These are phyloP conservation scores for Pestalotiopsis sp. DNA, from an alignment of 2,329 filamentous ascomycete species.

Conservation along the genomic window DNA sequence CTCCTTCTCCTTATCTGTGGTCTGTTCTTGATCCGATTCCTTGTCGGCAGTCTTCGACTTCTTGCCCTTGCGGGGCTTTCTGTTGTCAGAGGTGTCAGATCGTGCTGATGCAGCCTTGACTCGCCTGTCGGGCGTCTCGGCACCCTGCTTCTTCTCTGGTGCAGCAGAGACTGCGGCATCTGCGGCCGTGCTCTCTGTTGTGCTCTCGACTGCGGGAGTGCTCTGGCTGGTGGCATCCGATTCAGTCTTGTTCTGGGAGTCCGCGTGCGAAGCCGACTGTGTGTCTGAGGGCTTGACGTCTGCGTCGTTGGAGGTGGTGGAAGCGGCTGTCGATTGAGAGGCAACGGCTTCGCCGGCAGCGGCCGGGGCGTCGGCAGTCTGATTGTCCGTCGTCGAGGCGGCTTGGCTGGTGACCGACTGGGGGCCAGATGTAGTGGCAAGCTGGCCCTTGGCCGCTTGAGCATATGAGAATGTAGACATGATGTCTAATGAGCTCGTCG, in stretches of 20 bases:
- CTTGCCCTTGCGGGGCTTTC: constrained; percentile 66
- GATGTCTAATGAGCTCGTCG: constrained; percentile 19
- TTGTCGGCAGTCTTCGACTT: constrained; percentile 57
- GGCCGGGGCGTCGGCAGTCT: constrained; percentile 34
- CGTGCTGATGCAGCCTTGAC: constrained; percentile 62
- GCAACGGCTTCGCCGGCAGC: constrained; percentile 36
- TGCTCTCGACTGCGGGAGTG: not conserved
- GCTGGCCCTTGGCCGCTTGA: constrained; percentile 86
- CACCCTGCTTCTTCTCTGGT: constrained; percentile 21
- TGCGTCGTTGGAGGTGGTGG: constrained; percentile 37
- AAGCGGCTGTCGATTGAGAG: constrained; percentile 35
- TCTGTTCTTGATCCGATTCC: constrained; percentile 55
- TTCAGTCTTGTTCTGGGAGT: constrained; percentile 2
- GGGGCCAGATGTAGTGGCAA: constrained; percentile 39
- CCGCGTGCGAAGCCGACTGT: constrained; percentile 26
- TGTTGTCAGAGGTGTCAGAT: constrained; percentile 68
- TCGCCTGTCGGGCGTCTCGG: constrained; percentile 42
- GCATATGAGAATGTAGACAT: constrained; percentile 85
- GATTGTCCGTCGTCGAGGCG: constrained; percentile 33
- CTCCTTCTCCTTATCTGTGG: constrained; percentile 59
- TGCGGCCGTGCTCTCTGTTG: constrained; percentile 6
- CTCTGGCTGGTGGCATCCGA: not conserved
- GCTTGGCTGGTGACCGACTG: constrained; percentile 32
- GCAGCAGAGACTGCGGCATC: constrained; percentile 20
- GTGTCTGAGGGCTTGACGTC: constrained; percentile 30